A percentile compares a stretch with the other conserved stretches of the same genome.
Evolutionary conservation across 345 rosid genomes (phyloP).

Genomic region (Firmiana major): DNA sequence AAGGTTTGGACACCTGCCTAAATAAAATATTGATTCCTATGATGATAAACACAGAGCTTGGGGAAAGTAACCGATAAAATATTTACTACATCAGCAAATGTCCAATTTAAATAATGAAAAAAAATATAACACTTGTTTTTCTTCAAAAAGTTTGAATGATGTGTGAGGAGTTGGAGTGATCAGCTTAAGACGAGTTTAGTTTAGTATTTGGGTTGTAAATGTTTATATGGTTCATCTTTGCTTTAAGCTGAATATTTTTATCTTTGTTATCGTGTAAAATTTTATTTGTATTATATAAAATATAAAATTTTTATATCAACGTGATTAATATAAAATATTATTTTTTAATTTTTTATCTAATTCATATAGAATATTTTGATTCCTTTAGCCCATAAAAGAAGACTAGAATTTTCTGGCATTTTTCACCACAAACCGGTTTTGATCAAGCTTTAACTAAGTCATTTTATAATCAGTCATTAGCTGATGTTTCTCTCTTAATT

Average conservation of each 20-base stretch:
- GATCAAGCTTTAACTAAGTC: not conserved
- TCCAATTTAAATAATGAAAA: not conserved
- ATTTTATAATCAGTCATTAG: not conserved
- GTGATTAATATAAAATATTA: too few relatives aligned
- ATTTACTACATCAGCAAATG: not conserved
- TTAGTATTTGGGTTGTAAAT: not conserved
- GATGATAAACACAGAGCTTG: conserved; percentile 25
- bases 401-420: not conserved
- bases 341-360: too few relatives aligned
- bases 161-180: conserved; percentile 3
- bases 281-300: too few relatives aligned
- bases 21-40: conserved; percentile 26
- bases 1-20: conserved; percentile 29
- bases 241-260: too few relatives aligned
- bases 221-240: not conserved
- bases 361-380: not conserved
- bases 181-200: too few relatives aligned
- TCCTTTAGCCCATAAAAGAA: not conserved
- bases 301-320: too few relatives aligned
- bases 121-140: not conserved
- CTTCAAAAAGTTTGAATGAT: conserved; percentile 23
- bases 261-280: too few relatives aligned
- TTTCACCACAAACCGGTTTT: not conserved
- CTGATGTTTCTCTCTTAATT: not conserved
- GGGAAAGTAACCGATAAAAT: conserved; percentile 20